A percentile compares a stretch with the other conserved stretches of the same genome.
Conservation (phyloP, 2,329 filamentous ascomycete species). For the Beauveria bassiana region DNA sequence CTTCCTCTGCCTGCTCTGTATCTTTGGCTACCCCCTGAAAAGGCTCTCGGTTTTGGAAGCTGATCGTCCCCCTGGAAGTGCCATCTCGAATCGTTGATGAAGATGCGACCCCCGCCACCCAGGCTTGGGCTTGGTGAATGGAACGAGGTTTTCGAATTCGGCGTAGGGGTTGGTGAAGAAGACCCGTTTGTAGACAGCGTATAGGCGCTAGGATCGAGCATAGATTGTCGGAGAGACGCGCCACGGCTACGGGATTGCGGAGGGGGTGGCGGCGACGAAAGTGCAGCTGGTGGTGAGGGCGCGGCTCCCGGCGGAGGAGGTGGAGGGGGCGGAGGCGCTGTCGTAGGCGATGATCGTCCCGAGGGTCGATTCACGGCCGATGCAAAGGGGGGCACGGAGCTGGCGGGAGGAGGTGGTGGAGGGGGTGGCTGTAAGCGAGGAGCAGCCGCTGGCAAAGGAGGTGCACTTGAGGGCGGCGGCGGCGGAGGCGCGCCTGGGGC, state of each 20-base stretch:
- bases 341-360: conserved; percentile 30
- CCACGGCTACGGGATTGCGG: conserved; percentile 32
- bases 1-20: conserved; percentile 90
- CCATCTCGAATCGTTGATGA: conserved; percentile 74
- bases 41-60: conserved; percentile 79
- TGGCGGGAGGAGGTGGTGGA: conserved; percentile 23
- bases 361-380: conserved; percentile 37
- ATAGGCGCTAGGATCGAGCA: conserved; percentile 70
- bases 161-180: conserved; percentile 41
- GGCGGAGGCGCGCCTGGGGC: conserved; percentile 36
- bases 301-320: conserved; percentile 28
- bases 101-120: conserved; percentile 32
- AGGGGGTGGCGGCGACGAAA: conserved; percentile 32
- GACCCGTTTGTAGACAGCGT: conserved; percentile 60
- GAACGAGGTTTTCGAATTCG: conserved; percentile 24
- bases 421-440: conserved; percentile 22
- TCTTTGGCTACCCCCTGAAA: conserved; percentile 62
- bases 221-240: conserved; percentile 47
- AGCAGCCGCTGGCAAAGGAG: conserved; percentile 29
- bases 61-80: conserved; percentile 76
- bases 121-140: conserved; percentile 22
- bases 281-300: conserved; percentile 24
- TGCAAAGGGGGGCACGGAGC: conserved; percentile 30
- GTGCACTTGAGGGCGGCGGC: conserved; percentile 23
- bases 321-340: conserved; percentile 29